Evolutionary conservation across 805 yeast species (phyloP).

Genomic region (Ogataea nakhonphanomensis): DNA sequence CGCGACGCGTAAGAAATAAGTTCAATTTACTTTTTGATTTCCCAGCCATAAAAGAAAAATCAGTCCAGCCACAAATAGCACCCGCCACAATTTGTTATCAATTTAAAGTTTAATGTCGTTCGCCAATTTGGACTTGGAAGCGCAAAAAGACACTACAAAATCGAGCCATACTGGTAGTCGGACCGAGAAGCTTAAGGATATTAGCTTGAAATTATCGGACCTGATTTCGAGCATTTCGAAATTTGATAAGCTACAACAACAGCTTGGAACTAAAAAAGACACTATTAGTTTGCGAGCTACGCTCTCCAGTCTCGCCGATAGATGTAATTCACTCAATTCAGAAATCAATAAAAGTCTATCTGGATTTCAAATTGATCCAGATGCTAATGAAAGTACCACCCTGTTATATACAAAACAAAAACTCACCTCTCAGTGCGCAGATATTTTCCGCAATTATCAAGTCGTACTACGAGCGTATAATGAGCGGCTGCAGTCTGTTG

Average conservation of each 20-base stretch:
- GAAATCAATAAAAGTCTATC: conserved; percentile 16
- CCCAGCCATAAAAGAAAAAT: neutral
- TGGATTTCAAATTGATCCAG: conserved; percentile 10
- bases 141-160: conserved; percentile 33
- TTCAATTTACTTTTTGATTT: neutral
- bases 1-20: conserved; percentile 8
- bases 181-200: conserved; percentile 12
- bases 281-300: conserved; percentile 34
- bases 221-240: conserved; percentile 43
- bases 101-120: conserved; percentile 42
- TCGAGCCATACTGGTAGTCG: neutral
- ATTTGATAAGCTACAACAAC: conserved; percentile 46
- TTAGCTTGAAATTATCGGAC: conserved; percentile 22
- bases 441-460: conserved; percentile 45
- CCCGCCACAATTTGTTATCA: conserved; percentile 3
- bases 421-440: conserved; percentile 52
- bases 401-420: conserved; percentile 44
- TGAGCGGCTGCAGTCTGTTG: conserved; percentile 43
- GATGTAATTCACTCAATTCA: conserved; percentile 17
- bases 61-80: conserved; percentile 4
- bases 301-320: conserved; percentile 24
- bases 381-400: conserved; percentile 10
- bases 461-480: conserved; percentile 43
- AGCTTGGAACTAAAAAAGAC: conserved; percentile 54
- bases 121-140: conserved; percentile 50